phyloP scores from a whole-genome alignment of 331 rosid genomes.

The Malus hybrid region DNA sequence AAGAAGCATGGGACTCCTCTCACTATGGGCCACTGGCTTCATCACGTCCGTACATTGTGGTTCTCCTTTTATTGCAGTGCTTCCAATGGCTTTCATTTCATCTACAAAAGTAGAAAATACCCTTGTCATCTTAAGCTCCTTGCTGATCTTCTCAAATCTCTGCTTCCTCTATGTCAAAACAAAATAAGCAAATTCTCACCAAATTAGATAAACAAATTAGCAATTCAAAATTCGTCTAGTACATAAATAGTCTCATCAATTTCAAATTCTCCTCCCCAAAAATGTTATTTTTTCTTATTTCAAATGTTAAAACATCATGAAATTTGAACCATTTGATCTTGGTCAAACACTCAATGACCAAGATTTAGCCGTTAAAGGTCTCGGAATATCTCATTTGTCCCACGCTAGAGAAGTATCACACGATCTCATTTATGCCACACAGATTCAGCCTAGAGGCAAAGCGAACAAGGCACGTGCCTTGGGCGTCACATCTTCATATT shows the following conservation, averaged over 20 bases:
- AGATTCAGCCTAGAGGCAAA: too few species aligned
- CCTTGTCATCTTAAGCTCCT: slow-evolving; percentile 53
- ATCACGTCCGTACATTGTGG: slow-evolving; percentile 29
- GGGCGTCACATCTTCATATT: too few species aligned
- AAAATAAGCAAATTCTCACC: neutral
- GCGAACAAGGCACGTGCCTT: too few species aligned
- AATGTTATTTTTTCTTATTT: neutral
- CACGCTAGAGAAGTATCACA: too few species aligned
- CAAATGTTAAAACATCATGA: too few species aligned
- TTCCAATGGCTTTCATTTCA: slow-evolving; percentile 59
- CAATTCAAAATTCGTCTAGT: too few species aligned
- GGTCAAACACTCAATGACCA: too few species aligned
- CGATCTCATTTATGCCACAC: too few species aligned
- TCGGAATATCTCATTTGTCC: too few species aligned
- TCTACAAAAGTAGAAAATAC: slow-evolving; percentile 68
- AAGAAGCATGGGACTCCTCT: slow-evolving; percentile 73
- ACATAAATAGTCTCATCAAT: neutral
- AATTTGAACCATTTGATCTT: too few species aligned
- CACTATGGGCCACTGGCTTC: slow-evolving; percentile 31
- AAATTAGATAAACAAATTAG: too few species aligned
- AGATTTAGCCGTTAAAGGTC: too few species aligned
- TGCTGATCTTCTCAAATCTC: slow-evolving; percentile 59
- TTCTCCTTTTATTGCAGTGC: slow-evolving; percentile 11
- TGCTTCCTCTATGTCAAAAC: slow-evolving; percentile 38
- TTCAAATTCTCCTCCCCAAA: neutral